Conservation (phyloP, 768 basidiomycete species). For the Leccinum truebloodii region DNA sequence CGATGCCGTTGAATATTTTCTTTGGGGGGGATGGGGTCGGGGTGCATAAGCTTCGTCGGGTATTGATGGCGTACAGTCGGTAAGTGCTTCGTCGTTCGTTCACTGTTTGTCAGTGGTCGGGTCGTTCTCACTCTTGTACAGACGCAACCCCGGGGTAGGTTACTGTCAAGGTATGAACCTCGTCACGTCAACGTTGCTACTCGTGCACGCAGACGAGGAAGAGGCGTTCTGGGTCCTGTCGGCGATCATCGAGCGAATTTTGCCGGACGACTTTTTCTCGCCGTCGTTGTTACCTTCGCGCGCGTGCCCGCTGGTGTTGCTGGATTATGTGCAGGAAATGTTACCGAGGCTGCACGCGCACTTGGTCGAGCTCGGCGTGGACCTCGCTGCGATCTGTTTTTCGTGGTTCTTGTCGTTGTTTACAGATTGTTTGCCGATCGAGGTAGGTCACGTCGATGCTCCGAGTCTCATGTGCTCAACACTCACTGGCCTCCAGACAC, state of each 20-base stretch:
- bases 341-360: slow-evolving; percentile 77
- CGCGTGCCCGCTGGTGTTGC: slow-evolving; percentile 88
- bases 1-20: slow-evolving; percentile 94
- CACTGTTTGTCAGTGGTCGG: background rate
- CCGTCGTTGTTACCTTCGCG: slow-evolving; percentile 89
- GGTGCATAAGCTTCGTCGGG: slow-evolving; percentile 86
- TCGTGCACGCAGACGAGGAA: slow-evolving; percentile 94
- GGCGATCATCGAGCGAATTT: slow-evolving; percentile 83
- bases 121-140: slow-evolving; percentile 29
- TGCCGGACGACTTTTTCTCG: slow-evolving; percentile 94
- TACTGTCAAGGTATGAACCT: slow-evolving; percentile 98
- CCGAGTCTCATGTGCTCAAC: background rate
- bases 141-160: slow-evolving; percentile 89
- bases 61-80: slow-evolving; percentile 92
- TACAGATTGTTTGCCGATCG: slow-evolving; percentile 93
- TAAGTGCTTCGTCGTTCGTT: slow-evolving; percentile 35
- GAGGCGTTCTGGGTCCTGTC: slow-evolving; percentile 95
- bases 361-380: slow-evolving; percentile 78
- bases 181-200: slow-evolving; percentile 89
- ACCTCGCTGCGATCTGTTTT: slow-evolving; percentile 93
- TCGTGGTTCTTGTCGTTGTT: slow-evolving; percentile 88
- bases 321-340: slow-evolving; percentile 81
- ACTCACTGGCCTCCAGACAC: slow-evolving; percentile 45
- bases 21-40: slow-evolving; percentile 97
- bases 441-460: slow-evolving; percentile 54